A percentile compares a stretch with the other conserved stretches of the same genome.
Conservation (phyloP, 2,329 filamentous ascomycete species). For the Capronia epimyces region DNA sequence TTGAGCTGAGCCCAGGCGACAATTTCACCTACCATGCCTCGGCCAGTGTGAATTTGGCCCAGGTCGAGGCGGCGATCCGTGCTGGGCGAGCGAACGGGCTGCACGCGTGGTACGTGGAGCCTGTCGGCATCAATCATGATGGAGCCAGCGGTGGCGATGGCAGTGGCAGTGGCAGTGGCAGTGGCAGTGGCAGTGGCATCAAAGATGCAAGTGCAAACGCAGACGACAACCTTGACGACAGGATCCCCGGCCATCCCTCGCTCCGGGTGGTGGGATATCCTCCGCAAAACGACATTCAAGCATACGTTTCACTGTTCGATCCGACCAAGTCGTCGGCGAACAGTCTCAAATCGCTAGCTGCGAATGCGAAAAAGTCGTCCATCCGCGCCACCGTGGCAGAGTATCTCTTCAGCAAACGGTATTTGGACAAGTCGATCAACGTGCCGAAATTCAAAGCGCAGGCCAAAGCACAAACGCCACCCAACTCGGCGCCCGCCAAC, state of each 20-base stretch:
- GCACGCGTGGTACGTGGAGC: conserved; percentile 46
- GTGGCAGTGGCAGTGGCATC: no score
- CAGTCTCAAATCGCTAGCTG: conserved; percentile 56
- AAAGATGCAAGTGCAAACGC: no score
- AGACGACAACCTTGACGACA: not conserved
- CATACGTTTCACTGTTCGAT: conserved; percentile 63
- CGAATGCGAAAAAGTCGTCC: conserved; percentile 62
- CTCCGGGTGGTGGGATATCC: conserved; percentile 41
- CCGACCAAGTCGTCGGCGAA: conserved; percentile 56
- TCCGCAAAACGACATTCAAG: conserved; percentile 54
- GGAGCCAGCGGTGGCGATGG: not conserved
- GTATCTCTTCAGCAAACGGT: conserved; percentile 53
- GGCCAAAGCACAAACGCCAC: not conserved
- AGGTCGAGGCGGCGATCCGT: conserved; percentile 47
- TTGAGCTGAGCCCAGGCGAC: conserved; percentile 43
- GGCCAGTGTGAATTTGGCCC: conserved; percentile 46
- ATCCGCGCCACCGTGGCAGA: conserved; percentile 53
- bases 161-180: no score
- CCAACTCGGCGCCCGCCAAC: conserved; percentile 28
- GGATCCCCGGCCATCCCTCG: conserved; percentile 9
- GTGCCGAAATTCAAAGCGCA: conserved; percentile 42
- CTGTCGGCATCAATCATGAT: not conserved
- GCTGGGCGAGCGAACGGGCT: conserved; percentile 44
- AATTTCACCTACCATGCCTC: conserved; percentile 49
- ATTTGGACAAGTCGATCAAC: conserved; percentile 33